These are phyloP conservation scores for Mycena galopus DNA, from an alignment of 768 basidiomycete species.

Conservation along the genomic window DNA sequence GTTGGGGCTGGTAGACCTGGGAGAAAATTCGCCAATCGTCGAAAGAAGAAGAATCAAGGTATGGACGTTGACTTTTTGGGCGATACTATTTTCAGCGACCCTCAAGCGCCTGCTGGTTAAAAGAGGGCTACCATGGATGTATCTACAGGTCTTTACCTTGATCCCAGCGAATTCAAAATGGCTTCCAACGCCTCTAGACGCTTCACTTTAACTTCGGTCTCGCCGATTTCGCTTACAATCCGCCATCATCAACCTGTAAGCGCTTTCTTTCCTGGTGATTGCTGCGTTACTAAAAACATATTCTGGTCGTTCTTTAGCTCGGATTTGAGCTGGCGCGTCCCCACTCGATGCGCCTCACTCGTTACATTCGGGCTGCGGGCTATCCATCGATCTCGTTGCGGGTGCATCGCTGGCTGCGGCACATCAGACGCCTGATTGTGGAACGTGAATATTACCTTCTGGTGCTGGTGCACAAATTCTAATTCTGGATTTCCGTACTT, in stretches of 20 bases:
- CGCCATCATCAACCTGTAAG: not conserved
- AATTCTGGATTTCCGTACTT: not conserved
- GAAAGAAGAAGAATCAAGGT: not conserved
- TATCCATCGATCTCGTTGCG: not conserved
- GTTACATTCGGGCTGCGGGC: not conserved
- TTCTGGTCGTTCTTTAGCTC: not conserved
- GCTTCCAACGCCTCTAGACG: not conserved
- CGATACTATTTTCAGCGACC: not conserved
- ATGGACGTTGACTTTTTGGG: not conserved
- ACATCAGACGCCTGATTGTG: no score
- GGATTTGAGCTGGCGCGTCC: not conserved
- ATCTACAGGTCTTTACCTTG: not conserved
- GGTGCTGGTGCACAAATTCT: not conserved
- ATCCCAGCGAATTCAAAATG: not conserved
- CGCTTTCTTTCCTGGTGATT: not conserved
- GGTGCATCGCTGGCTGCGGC: not conserved
- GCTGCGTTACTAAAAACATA: not conserved
- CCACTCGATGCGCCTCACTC: not conserved
- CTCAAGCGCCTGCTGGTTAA: not conserved
- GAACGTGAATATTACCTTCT: not conserved
- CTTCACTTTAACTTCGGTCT: not conserved
- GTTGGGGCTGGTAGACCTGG: not conserved
- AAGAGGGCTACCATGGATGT: not conserved
- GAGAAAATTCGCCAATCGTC: not conserved
- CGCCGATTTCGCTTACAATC: not conserved